Evolutionary conservation across 2,329 filamentous ascomycete genomes (phyloP), one percentile per base, ranked within the genome.

Genomic region (Dactylella cylindrospora): DNA sequence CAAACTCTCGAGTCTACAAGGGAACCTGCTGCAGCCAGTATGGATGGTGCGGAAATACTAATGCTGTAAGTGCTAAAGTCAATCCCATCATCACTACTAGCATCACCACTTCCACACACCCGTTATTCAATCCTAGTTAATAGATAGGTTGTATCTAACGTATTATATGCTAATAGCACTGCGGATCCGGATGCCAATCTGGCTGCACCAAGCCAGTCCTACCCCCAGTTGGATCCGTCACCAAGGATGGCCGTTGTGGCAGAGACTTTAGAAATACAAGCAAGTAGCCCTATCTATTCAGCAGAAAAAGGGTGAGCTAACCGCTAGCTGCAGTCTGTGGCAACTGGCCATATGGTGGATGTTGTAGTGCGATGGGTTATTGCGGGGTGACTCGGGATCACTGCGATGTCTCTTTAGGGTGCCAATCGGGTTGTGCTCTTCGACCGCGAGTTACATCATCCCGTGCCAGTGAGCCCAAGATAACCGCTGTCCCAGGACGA

Each of bases 1-100:
- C 76, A 35, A 73, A 75, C 5, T 76, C 74, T 68, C 75, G 69
- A 3, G 71, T 69, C 9, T 77, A 78, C 69, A 72, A 66, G 1
- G 76, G 76, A 32, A 70, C 71, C 25, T 78, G 76, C 66, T 78
- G 76, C 68, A 65, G 67, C 64, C 53, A 67, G 67, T 70, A 69
- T 44, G 70, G 71, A 9, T 73, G 72, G 73, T 78, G 76, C 61
- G 76, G 76, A 66, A 72, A 72, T 57, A 73, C 72, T 29, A 43
- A 70, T n/a, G 73, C 51, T 31, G 57, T 62, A 44, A 17, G 57
- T 39, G 29, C 13, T 5, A 5, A 19, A n/a, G 8, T 17, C 1
- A 6, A 28, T 28, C 15, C 17, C n/a, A 15, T 12, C 4, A 17
- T 19, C n/a, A n/a, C n/a, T n/a, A n/a, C n/a, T n/a, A n/a, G n/a